Evolutionary conservation across 116 monocot genomes (phyloP), one percentile per base, ranked within the genome.

Genomic region (Papilionanthe hybrid): DNA sequence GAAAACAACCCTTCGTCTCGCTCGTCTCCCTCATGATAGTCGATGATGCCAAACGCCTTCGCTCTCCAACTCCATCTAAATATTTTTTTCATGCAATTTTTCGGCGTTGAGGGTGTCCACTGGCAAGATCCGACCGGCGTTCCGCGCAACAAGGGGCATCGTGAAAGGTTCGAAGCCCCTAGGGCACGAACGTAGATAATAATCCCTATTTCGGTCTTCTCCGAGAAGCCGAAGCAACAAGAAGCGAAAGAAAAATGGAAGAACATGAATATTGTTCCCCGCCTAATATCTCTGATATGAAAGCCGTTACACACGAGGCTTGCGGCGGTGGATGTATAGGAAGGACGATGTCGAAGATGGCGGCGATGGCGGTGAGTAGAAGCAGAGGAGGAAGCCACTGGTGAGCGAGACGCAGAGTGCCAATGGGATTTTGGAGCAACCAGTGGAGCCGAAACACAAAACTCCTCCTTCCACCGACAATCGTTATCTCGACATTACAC

Each of bases 311-410:
- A 4, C 55, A 44, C 4, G 89, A 84, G 42, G 91, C 92, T 18
- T 92, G 89, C 75, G 95, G 95, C 20, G 92, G 95, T 0, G 95
- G 95, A 72, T 95, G 89, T 95, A 95, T 84, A 92, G 87, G 22
- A 75, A 68, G 11, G 92, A 95, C 15, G 73, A 73, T n/a, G 73
- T 19, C 4, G 37, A 37, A 37, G 1, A 37, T 4, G 0, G 0
- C 37, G 37, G 37, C 20, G 20, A 22, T 4, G 29, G 84, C 82
- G 2, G 30, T 7, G 44, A 58, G 72, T 28, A 20, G 10, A 75
- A 56, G 43, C 86, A 78, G 72, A 48, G 30, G 66, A 18, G 55
- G 20, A 47, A 78, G 41, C 79, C 79, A 9, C 85, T 83, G 60
- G 95, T 91, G 71, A 92, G 95, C 80, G 82, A 63, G 75, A 91